Evolutionary conservation across 257 asterid species (phyloP).

Genomic region (Echium plantagineum): DNA sequence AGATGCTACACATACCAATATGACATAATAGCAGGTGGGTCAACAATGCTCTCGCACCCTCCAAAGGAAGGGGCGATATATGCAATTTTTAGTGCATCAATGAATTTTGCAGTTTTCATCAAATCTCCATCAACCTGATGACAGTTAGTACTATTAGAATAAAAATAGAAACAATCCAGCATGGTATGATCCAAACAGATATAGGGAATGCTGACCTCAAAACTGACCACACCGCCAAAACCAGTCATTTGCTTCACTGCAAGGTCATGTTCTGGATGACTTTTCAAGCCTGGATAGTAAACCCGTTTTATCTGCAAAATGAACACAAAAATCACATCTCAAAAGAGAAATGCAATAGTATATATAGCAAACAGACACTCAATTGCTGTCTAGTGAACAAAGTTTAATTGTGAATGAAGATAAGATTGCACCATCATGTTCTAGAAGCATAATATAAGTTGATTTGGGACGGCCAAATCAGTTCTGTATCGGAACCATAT

Average conservation of each 20-base stretch:
- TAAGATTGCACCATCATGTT: no score
- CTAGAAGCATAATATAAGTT: no score
- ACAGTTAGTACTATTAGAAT: conserved; percentile 2
- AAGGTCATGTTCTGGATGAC: conserved; percentile 76
- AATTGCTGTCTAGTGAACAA: no score
- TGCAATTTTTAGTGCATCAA: conserved; percentile 69
- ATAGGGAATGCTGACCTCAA: conserved; percentile 52
- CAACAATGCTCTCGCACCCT: conserved; percentile 90
- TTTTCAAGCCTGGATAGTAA: conserved; percentile 82
- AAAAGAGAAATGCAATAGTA: no score
- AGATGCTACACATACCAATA: conserved; percentile 52
- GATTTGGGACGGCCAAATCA: neutral
- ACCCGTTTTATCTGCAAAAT: conserved; percentile 58
- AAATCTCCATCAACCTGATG: conserved; percentile 76
- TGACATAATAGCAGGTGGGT: conserved; percentile 95
- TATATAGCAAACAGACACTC: no score
- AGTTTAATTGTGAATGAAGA: no score
- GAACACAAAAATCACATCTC: no score
- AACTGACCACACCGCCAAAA: conserved; percentile 91
- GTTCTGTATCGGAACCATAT: no score
- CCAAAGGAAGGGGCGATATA: conserved; percentile 96
- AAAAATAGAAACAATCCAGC: neutral
- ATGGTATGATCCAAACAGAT: neutral
- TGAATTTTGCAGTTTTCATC: conserved; percentile 52
- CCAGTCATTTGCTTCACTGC: conserved; percentile 90